These are phyloP conservation scores for Teratosphaeria nubilosa DNA, from an alignment of 2,329 filamentous ascomycete genomes.

Conservation along the genomic window DNA sequence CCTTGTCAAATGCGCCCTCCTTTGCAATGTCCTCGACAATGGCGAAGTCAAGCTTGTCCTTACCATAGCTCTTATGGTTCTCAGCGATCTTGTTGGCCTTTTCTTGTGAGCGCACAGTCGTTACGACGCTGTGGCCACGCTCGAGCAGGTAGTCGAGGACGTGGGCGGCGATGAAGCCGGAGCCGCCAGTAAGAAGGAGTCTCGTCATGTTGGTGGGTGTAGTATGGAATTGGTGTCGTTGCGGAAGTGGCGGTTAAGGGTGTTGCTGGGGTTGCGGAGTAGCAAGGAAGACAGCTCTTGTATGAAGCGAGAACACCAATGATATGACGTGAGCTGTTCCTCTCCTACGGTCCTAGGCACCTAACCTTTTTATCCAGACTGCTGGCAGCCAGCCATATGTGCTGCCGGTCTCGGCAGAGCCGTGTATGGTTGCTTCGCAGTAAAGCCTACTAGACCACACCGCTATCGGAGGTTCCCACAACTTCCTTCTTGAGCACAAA, in stretches of 20 bases:
- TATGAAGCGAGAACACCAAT: not conserved
- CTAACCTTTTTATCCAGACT: too few species aligned
- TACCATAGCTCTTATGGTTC: conserved; percentile 40
- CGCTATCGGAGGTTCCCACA: too few species aligned
- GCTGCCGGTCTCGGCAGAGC: too few species aligned
- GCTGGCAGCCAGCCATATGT: too few species aligned
- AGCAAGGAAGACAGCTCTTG: not conserved
- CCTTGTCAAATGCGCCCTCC: conserved; percentile 55
- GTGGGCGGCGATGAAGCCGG: conserved; percentile 57
- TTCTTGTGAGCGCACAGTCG: conserved; percentile 51
- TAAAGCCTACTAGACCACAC: too few species aligned
- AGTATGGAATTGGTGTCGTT: not conserved
- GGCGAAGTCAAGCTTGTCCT: conserved; percentile 50
- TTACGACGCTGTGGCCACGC: conserved; percentile 49
- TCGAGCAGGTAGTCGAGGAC: conserved; percentile 50
- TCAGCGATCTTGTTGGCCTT: conserved; percentile 53
- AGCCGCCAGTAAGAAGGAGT: conserved; percentile 39
- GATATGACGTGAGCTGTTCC: not conserved
- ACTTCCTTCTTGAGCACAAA: too few species aligned
- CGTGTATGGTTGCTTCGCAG: too few species aligned
- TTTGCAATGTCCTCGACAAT: conserved; percentile 65
- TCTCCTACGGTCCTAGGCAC: too few species aligned
- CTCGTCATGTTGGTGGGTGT: conserved; percentile 14
- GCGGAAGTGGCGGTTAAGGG: not conserved
- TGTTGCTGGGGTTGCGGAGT: not conserved